Percentiles rank a stretch among this genome's conserved stretches.
Evolutionary conservation across 2,329 filamentous ascomycete species (phyloP).

Genomic region (Colletotrichum acutatum): DNA sequence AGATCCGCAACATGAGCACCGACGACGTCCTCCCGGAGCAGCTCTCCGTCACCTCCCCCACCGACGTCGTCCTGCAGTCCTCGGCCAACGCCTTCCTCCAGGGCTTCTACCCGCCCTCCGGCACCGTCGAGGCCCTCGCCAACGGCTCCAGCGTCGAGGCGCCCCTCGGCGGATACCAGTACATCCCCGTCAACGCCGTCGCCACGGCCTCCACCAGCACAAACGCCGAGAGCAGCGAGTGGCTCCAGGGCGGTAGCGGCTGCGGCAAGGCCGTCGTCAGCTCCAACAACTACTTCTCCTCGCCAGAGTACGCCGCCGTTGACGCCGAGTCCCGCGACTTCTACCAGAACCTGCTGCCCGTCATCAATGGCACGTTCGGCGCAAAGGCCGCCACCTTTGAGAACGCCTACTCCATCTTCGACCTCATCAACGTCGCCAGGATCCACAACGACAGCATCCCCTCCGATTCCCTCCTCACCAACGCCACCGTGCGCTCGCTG

Average conservation of each 20-base stretch:
- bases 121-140: constrained; percentile 69
- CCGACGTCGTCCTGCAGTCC: constrained; percentile 81
- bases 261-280: constrained; percentile 66
- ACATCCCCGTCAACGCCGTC: constrained; percentile 78
- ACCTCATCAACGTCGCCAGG: constrained; percentile 68
- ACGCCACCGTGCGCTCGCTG: constrained; percentile 69
- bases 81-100: constrained; percentile 86
- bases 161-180: constrained; percentile 84
- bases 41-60: constrained; percentile 76
- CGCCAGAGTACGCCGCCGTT: constrained; percentile 55
- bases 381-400: constrained; percentile 61
- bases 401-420: constrained; percentile 72
- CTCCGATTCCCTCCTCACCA: constrained; percentile 67
- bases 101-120: constrained; percentile 85
- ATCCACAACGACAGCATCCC: constrained; percentile 72
- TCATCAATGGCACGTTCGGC: constrained; percentile 64
- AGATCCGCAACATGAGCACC: constrained; percentile 74
- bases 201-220: constrained; percentile 63
- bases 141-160: constrained; percentile 75
- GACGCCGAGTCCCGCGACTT: constrained; percentile 68
- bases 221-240: constrained; percentile 66
- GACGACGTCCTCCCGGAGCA: constrained; percentile 76
- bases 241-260: constrained; percentile 68
- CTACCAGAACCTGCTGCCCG: constrained; percentile 63
- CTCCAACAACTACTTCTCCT: constrained; percentile 65